phyloP scores from a whole-genome alignment of 441 rosid species.

The Erodium moschatum region DNA sequence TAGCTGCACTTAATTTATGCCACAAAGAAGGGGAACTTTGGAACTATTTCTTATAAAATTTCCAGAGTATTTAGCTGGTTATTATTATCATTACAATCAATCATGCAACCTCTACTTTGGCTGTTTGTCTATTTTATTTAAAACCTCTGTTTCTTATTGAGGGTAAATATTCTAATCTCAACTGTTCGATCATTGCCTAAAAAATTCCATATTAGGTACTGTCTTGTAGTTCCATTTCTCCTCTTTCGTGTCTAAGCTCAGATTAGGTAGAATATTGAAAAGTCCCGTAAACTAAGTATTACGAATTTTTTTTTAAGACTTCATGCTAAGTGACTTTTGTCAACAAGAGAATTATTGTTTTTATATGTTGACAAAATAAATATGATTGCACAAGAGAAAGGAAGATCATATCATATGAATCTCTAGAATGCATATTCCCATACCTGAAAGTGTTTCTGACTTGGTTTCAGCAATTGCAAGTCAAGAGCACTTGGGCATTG shows the following conservation, averaged over 20 bases:
- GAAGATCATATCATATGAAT: constrained; percentile 6
- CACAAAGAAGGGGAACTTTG: not conserved
- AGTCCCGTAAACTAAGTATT: constrained; percentile 7
- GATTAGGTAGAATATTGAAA: constrained; percentile 24
- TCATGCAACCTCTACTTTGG: constrained; percentile 42
- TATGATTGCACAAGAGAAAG: constrained; percentile 8
- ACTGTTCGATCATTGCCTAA: not conserved
- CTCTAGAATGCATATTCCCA: constrained; percentile 11
- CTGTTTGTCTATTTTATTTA: constrained; percentile 19
- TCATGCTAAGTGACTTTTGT: not conserved
- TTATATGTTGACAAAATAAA: constrained; percentile 2
- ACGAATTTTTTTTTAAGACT: not conserved
- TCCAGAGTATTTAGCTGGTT: not conserved
- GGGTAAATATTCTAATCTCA: constrained; percentile 4
- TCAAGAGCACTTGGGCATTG: constrained; percentile 16
- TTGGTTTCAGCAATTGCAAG: not conserved
- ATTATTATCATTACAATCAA: constrained; percentile 21
- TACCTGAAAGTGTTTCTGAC: constrained; percentile 15
- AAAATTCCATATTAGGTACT: constrained; percentile 25
- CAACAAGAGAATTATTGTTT: constrained; percentile 10
- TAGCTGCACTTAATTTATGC: constrained; percentile 2
- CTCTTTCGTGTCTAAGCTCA: not conserved
- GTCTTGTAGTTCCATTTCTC: constrained; percentile 1
- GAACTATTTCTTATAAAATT: not conserved
- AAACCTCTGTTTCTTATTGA: constrained; percentile 11